Percentiles rank a stretch among this genome's conserved stretches.
phyloP scores from a whole-genome alignment of 2,329 filamentous ascomycete genomes.

The Aspergillus tamarii region DNA sequence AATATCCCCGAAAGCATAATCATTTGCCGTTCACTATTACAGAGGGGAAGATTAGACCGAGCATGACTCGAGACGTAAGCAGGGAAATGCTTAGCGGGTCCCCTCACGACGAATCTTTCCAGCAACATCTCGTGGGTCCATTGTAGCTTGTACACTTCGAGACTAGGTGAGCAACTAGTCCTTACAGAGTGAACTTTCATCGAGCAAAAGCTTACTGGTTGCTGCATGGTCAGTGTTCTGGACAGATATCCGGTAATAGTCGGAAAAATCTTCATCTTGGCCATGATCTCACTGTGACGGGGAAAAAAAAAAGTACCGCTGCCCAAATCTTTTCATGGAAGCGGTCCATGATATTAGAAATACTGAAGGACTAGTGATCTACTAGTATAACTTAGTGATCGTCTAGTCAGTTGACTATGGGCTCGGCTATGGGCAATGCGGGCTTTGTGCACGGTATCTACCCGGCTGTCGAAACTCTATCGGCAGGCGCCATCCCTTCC shows the following conservation, averaged over 20 bases:
- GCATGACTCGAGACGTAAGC: neutral
- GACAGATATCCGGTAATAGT: neutral
- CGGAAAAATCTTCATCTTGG: neutral
- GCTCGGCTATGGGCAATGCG: neutral
- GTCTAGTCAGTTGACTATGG: constrained; percentile 1
- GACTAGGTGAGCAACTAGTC: neutral
- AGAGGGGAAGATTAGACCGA: neutral
- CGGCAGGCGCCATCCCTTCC: neutral
- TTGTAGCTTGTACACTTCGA: neutral
- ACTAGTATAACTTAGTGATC: constrained; percentile 3
- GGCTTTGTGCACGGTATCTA: constrained; percentile 3
- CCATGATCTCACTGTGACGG: neutral
- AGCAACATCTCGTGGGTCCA: too few species aligned
- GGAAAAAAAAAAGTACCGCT: neutral
- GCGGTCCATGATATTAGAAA: neutral
- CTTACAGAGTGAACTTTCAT: neutral
- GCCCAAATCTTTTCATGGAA: neutral
- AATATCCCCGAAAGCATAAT: neutral
- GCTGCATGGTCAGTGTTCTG: neutral
- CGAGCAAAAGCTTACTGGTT: too few species aligned
- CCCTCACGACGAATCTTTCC: neutral
- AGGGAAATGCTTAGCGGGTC: neutral
- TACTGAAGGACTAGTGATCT: neutral
- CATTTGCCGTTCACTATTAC: neutral
- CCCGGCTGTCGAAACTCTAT: constrained; percentile 6